Evolutionary conservation across 1,284 basidiomycete species (phyloP).

Genomic region (Phylloporus sp.): DNA sequence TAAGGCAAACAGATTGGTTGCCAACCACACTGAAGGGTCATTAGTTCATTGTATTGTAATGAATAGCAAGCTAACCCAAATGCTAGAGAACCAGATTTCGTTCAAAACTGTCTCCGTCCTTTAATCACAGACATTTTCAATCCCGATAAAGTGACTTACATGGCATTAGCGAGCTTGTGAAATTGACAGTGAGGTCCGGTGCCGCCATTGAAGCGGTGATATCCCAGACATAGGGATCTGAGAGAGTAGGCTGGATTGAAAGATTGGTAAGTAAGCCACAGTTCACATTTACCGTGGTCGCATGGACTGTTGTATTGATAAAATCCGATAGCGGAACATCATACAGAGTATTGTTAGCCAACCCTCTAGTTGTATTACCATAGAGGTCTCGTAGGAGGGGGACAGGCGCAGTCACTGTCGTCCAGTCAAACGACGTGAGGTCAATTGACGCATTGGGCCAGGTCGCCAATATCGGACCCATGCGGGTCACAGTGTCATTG

Average conservation of each 20-base stretch:
- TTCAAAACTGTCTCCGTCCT: not conserved
- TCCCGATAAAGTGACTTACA: not conserved
- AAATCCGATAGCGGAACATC: not conserved
- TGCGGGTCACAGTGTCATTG: not conserved
- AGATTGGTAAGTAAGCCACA: constrained; percentile 8
- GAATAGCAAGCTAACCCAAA: not conserved
- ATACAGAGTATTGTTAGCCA: not conserved
- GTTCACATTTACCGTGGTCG: not conserved
- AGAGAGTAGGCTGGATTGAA: not conserved
- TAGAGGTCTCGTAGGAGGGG: not conserved
- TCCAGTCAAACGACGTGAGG: not conserved
- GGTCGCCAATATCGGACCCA: not conserved
- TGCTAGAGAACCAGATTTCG: not conserved
- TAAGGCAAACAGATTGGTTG: not conserved
- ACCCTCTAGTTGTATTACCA: not conserved
- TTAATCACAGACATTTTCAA: not conserved
- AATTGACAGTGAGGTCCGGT: not conserved
- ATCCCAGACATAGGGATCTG: not conserved
- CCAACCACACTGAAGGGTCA: not conserved
- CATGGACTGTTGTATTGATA: not conserved
- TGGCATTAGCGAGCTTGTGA: not conserved
- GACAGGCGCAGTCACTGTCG: too few relatives aligned
- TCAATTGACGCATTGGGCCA: constrained; percentile 1
- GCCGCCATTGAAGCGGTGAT: not conserved
- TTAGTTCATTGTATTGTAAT: not conserved